Evolutionary conservation across 2,329 filamentous ascomycete genomes (phyloP), one percentile per base, ranked within the genome.

Genomic region (Penicillium expansum): DNA sequence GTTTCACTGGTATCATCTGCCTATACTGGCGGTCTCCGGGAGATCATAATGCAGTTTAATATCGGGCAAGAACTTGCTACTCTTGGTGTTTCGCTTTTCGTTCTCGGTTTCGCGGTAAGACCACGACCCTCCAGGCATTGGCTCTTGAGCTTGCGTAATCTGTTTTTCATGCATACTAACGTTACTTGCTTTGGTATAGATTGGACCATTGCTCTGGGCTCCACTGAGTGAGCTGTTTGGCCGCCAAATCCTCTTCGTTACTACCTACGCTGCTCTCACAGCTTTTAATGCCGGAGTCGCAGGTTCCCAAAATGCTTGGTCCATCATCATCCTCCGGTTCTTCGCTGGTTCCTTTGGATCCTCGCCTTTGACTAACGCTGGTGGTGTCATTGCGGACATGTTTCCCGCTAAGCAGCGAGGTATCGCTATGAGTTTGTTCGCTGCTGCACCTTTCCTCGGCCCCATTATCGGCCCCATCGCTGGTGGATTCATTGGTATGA

Each of bases 1-100:
- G 86, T 91, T 30, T 79, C 89, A 3, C 88, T 92, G 64, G 83
- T 85, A 52, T 89, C 86, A 18, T 87, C 85, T 1, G 87, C 87
- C 11, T 70, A 69, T 29, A 61, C 66, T 8, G 69, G 67, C 6
- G 67, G 66, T 52, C 55, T 70, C 18, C 27, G 29, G n/a, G 58
- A 69, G 48, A 78, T 90, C 52, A 77, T 86, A 14, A 42, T 59
- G 1, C 76, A 85, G 33, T 89, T 90, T 61, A 55, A 74, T 13
- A 77, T 84, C 29, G 74, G 71, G 43, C 69, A 75, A 48, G 82
- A 83, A 62, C 72, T 87, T 8, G 81, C 80, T 38, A 86, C 83
- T 24, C 77, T 88, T 2, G 86, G 86, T 11, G 78, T 89, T 14
- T 87, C 85, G 8, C 74, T 88, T 18, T 88, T 86, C 67, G 85